A percentile compares a stretch with the other conserved stretches of the same genome.
These are phyloP conservation scores for Xanthoconium separans DNA, from an alignment of 1,284 basidiomycete species.

Conservation along the genomic window DNA sequence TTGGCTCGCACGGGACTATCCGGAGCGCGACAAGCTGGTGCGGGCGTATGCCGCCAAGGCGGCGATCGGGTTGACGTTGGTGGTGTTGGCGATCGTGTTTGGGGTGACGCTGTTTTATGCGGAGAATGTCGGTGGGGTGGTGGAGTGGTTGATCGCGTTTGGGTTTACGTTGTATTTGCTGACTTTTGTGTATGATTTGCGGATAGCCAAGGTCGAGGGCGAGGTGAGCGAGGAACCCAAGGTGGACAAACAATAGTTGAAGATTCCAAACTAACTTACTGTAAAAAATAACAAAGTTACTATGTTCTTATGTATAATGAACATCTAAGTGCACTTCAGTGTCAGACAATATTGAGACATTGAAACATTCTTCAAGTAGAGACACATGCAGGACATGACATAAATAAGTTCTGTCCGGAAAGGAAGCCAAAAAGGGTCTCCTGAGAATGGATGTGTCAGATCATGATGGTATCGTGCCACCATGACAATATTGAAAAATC, in stretches of 20 bases:
- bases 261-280: too few relatives aligned
- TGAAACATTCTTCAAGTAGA: too few relatives aligned
- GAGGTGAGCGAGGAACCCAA: not conserved
- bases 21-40: constrained; percentile 44
- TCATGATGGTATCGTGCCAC: not conserved
- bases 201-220: constrained; percentile 41
- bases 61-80: constrained; percentile 53
- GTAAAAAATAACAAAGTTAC: too few relatives aligned
- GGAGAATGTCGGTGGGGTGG: constrained; percentile 52
- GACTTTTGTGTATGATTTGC: constrained; percentile 67
- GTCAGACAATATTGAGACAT: too few relatives aligned
- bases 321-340: too few relatives aligned
- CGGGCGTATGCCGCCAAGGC: constrained; percentile 63
- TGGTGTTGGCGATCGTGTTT: constrained; percentile 62
- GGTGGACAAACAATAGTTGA: not conserved
- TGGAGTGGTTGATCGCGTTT: constrained; percentile 74
- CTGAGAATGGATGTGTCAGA: not conserved
- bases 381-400: too few relatives aligned
- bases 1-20: constrained; percentile 61
- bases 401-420: not conserved
- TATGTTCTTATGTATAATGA: too few relatives aligned
- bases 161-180: constrained; percentile 70
- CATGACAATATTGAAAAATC: not conserved
- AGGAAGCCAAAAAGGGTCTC: not conserved
- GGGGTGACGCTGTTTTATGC: constrained; percentile 48